These are phyloP conservation scores for Colletotrichum eleusines DNA, from an alignment of 2,329 filamentous ascomycete genomes.

Conservation along the genomic window DNA sequence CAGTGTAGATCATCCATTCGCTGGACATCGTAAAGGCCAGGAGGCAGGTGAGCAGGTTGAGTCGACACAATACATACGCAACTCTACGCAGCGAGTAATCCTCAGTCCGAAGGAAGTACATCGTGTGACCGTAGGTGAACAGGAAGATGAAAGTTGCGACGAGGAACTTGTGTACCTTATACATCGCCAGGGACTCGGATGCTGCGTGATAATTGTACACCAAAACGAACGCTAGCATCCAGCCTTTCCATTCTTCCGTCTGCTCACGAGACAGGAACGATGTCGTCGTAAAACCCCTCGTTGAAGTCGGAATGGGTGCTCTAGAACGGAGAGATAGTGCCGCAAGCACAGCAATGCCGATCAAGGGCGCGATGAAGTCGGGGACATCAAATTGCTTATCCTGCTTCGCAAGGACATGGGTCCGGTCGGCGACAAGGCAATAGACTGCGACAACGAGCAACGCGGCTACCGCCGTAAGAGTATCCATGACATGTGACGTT, in stretches of 20 bases:
- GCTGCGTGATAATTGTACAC: constrained; percentile 69
- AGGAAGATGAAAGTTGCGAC: constrained; percentile 72
- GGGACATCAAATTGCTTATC: constrained; percentile 58
- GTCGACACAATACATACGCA: constrained; percentile 61
- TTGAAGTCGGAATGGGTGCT: neutral
- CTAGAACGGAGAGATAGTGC: constrained; percentile 28
- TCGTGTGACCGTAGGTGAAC: constrained; percentile 71
- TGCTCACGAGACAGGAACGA: constrained; percentile 63
- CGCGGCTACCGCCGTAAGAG: constrained; percentile 47
- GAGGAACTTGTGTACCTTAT: constrained; percentile 66
- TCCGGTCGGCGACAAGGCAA: constrained; percentile 67
- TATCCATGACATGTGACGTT: constrained; percentile 38
- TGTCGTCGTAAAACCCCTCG: constrained; percentile 20
- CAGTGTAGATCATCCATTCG: constrained; percentile 65
- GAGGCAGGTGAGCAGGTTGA: constrained; percentile 67
- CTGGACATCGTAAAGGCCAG: constrained; percentile 69
- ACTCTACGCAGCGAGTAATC: constrained; percentile 69
- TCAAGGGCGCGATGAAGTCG: constrained; percentile 43
- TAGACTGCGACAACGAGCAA: constrained; percentile 49
- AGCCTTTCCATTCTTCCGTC: constrained; percentile 75
- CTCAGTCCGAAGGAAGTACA: constrained; percentile 66
- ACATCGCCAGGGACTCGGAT: constrained; percentile 62
- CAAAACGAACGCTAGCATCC: constrained; percentile 68
- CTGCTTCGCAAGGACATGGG: constrained; percentile 64
- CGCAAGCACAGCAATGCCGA: constrained; percentile 46